Evolutionary conservation across 83 land plant genomes (phyloP).

Genomic region (Picea engelmannii): DNA sequence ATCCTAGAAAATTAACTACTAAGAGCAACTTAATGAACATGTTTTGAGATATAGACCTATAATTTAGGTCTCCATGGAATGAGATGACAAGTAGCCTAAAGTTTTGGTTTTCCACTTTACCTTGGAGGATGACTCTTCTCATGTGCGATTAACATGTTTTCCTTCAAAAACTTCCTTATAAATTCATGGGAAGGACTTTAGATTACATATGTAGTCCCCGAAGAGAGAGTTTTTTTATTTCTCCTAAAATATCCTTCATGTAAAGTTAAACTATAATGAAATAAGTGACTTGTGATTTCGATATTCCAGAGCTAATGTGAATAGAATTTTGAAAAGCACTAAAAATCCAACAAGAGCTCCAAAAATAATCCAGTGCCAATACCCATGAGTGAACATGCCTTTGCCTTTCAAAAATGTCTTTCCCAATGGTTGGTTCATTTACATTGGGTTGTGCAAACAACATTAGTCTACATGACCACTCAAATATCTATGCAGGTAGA

Average conservation of each 20-base stretch:
- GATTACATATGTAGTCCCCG: not conserved
- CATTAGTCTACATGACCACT: not conserved
- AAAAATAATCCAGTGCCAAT: constrained; percentile 26
- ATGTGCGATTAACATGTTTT: too few relatives aligned
- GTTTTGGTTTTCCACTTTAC: constrained; percentile 7
- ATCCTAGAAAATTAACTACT: not conserved
- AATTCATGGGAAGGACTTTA: not conserved
- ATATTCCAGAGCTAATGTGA: constrained; percentile 8
- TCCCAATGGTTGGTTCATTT: constrained; percentile 14
- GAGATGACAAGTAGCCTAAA: not conserved
- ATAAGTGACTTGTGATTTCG: constrained; percentile 20
- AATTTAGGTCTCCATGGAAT: not conserved
- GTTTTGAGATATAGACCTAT: not conserved
- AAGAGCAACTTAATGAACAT: not conserved
- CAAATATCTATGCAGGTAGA: too few relatives aligned
- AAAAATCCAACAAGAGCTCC: constrained; percentile 21
- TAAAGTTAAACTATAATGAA: not conserved
- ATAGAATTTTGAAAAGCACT: constrained; percentile 28
- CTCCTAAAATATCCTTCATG: not conserved
- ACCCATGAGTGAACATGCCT: not conserved
- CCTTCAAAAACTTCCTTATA: too few relatives aligned
- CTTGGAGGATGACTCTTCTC: constrained; percentile 4
- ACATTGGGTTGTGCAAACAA: constrained; percentile 23
- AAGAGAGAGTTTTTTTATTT: not conserved
- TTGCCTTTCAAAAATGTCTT: too few relatives aligned